Evolutionary conservation across 192 early-diverging fungal genomes (phyloP), one percentile per base, ranked within the genome.

Genomic region (Coemansia sp.): DNA sequence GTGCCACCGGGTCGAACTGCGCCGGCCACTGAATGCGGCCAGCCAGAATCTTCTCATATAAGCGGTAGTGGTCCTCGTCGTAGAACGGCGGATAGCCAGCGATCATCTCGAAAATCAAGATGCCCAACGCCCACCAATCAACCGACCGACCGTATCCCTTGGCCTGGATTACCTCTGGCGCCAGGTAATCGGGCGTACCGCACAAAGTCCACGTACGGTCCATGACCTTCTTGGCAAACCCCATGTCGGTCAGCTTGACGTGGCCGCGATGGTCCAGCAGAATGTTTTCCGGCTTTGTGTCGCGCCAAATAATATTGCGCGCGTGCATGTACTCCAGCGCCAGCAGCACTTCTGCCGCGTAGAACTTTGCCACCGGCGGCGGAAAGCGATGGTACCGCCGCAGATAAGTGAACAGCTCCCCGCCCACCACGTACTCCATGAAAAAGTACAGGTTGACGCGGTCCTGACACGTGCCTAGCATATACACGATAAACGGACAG

Each of bases 401-500:
- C 79, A 92, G 61, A 60, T 91, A 85, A 66, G 90, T 86, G 79
- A 92, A 91, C 74, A 98, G 85, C 86, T 98, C 93, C 59, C 96
- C 97, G 70, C 97, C 97, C 38, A 91, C 90, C 6, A 97, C 91
- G 85, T 96, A 98, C 78, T 97, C 96, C 88, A 97, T 88, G 14
- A 96, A 92, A 79, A 98, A 93, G 78, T 97, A 97, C 70, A 98
- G 74, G 75, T 95, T 97, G 51, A 86, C 81, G 53, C 86, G 88
- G 76, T 99, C 96, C 87, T 99, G 95, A 78, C 95, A 96, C 9
- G 93, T 96, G 8, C 94, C 93, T 82, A 96, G 88, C 86, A 99
- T 90, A 70, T 89, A 87, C 65, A 99, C 95, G 57, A 98, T 78
- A 71, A 96, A 98, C 14, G 96, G 96, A 67, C 92, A 93, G 68